A percentile compares a stretch with the other conserved stretches of the same genome.
Conservation (phyloP, 2,329 filamentous ascomycete genomes). For the Byssochlamys sp. region DNA sequence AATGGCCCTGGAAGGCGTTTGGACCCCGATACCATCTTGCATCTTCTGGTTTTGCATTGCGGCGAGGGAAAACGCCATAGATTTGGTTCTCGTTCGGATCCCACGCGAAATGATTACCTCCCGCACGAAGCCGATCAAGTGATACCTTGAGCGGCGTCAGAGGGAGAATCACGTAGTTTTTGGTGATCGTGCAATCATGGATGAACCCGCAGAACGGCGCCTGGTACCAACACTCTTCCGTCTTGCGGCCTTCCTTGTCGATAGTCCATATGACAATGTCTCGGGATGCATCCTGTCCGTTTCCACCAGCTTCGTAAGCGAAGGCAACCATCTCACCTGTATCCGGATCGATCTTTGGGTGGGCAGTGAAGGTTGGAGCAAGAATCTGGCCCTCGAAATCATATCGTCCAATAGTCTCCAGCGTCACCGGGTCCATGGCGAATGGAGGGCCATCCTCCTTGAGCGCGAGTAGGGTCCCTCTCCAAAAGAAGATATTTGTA, state of each 20-base stretch:
- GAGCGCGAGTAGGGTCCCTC: conserved; percentile 35
- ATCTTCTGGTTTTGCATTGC: conserved; percentile 43
- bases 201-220: conserved; percentile 47
- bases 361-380: conserved; percentile 42
- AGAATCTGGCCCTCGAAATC: conserved; percentile 44
- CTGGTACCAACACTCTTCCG: conserved; percentile 41
- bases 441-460: conserved; percentile 46
- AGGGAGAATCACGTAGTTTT: conserved; percentile 42
- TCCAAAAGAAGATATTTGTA: conserved; percentile 51
- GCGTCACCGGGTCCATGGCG: conserved; percentile 39
- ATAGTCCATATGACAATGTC: conserved; percentile 43
- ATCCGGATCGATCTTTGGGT: conserved; percentile 45
- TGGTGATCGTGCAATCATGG: conserved; percentile 41
- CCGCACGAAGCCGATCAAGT: conserved; percentile 35
- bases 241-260: conserved; percentile 34
- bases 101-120: conserved; percentile 45
- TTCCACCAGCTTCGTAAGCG: conserved; percentile 41
- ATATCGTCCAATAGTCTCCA: conserved; percentile 40
- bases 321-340: conserved; percentile 46
- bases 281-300: conserved; percentile 25
- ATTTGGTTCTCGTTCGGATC: conserved; percentile 45
- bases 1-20: conserved; percentile 40
- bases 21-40: conserved; percentile 23
- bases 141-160: conserved; percentile 41
- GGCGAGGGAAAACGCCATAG: conserved; percentile 46